Conservation (phyloP, 306 rosid genomes). For the Sphenostylis stenocarpa region DNA sequence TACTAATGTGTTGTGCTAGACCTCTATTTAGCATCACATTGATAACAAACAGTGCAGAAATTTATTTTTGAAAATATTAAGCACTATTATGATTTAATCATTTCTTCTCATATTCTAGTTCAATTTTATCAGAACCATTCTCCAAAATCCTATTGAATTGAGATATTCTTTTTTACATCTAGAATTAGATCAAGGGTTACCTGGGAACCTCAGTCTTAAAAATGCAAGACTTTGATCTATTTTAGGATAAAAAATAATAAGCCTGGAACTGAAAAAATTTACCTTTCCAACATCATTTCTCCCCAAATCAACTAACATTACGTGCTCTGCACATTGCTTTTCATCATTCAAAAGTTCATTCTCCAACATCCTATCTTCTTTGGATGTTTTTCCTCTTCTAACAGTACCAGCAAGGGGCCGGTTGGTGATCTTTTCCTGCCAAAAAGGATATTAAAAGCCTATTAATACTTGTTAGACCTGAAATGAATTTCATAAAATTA, state of each 20-base stretch:
- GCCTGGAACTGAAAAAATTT: slow-evolving; percentile 28
- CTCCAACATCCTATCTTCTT: slow-evolving; percentile 85
- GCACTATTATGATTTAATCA: background rate
- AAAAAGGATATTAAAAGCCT: slow-evolving; percentile 37
- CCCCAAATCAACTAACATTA: slow-evolving; percentile 95
- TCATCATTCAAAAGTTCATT: slow-evolving; percentile 76
- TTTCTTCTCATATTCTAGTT: background rate
- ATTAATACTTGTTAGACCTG: slow-evolving; percentile 17
- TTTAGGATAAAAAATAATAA: slow-evolving; percentile 4
- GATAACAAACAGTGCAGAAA: background rate
- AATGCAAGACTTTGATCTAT: slow-evolving; percentile 4
- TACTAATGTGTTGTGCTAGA: background rate
- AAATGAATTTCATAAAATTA: background rate
- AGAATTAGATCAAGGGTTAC: background rate
- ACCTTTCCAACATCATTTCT: slow-evolving; percentile 99
- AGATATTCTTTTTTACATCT: background rate
- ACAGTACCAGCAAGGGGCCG: slow-evolving; percentile 96
- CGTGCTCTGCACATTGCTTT: slow-evolving; percentile 94
- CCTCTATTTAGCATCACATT: background rate
- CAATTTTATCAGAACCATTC: background rate
- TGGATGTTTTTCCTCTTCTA: slow-evolving; percentile 88
- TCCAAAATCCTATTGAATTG: background rate
- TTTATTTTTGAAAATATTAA: background rate
- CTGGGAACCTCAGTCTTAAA: background rate
- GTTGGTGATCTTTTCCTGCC: slow-evolving; percentile 70